phyloP scores from a whole-genome alignment of 1,284 basidiomycete species.

The Prillingera fragicola region DNA sequence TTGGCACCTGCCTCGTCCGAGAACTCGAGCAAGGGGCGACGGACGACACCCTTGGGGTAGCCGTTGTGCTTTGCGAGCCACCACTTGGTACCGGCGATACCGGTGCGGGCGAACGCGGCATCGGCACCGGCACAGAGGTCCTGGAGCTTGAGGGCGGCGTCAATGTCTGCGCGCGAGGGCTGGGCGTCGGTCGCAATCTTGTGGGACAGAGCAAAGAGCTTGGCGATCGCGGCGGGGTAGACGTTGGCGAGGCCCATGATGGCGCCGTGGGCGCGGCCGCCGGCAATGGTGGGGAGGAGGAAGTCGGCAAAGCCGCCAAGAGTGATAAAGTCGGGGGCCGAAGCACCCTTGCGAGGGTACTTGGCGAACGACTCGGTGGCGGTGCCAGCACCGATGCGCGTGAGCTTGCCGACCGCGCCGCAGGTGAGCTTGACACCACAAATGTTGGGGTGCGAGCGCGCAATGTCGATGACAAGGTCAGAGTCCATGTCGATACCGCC shows the following conservation, averaged over 20 bases:
- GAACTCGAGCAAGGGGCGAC: constrained; percentile 67
- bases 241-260: constrained; percentile 76
- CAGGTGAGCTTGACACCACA: constrained; percentile 85
- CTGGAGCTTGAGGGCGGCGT: constrained; percentile 69
- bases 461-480: constrained; percentile 73
- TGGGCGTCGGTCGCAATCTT: constrained; percentile 53
- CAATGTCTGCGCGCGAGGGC: constrained; percentile 53
- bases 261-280: constrained; percentile 60
- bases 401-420: constrained; percentile 83
- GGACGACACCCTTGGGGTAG: constrained; percentile 60
- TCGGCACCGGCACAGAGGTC: constrained; percentile 73
- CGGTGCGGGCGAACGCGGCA: constrained; percentile 68
- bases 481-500: constrained; percentile 82
- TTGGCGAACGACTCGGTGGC: constrained; percentile 57
- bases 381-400: constrained; percentile 67
- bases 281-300: constrained; percentile 62
- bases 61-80: constrained; percentile 64
- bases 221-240: constrained; percentile 60
- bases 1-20: constrained; percentile 54
- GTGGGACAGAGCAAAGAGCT: constrained; percentile 59
- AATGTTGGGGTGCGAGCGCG: constrained; percentile 52
- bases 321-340: constrained; percentile 58
- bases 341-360: constrained; percentile 61
- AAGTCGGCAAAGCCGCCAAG: constrained; percentile 75
- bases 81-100: constrained; percentile 76